Evolutionary conservation across 176 grass and related monocot genomes (phyloP), one percentile per base, ranked within the genome.

Genomic region (Puccinellia tenuiflora): DNA sequence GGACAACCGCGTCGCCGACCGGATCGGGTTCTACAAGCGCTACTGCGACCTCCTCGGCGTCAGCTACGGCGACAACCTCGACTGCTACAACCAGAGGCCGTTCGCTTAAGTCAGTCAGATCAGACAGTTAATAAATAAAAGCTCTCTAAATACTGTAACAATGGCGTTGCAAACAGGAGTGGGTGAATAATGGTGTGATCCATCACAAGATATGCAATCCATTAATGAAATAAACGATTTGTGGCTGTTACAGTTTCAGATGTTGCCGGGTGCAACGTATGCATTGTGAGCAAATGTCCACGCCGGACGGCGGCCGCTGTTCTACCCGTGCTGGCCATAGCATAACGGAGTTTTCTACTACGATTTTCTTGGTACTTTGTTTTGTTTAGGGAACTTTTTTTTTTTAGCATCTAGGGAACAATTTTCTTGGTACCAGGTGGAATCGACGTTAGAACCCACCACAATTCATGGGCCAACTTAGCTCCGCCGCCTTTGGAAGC

Each of bases 1-100:
- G 4, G 74, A 87, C 12, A 18, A 0, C 24, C 31, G 29, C 0
- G 86, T 79, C 8, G 52, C 35, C 0, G 71, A 85, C 56, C 18
- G 92, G 61, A 76, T 84, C 12, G 78, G 79, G 1, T 91, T 69
- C 73, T 87, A 80, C 54, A 91, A 85, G 81, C 79, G 83, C 21
- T 94, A 91, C 69, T 86, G 92, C 16, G 83, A 84, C 62, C 40
- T 94, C 20, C 75, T 91, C 0, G 79, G 86, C 6, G 62, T 90
- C 21, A 68, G 37, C 83, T 86, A 79, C 20, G 92, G 88, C 0
- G 35, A 42, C 34, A 87, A 87, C 22, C 53, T 91, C 15, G 81
- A 74, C 45, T 91, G 89, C 76, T 24, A 15, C 34, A 54, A 25
- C 12, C 75, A 84, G 76, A 80, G 24, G 69, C 69, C 69, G 24